These are phyloP conservation scores for Vitis riparia DNA, from an alignment of 164 flowering plant species.

Conservation along the genomic window DNA sequence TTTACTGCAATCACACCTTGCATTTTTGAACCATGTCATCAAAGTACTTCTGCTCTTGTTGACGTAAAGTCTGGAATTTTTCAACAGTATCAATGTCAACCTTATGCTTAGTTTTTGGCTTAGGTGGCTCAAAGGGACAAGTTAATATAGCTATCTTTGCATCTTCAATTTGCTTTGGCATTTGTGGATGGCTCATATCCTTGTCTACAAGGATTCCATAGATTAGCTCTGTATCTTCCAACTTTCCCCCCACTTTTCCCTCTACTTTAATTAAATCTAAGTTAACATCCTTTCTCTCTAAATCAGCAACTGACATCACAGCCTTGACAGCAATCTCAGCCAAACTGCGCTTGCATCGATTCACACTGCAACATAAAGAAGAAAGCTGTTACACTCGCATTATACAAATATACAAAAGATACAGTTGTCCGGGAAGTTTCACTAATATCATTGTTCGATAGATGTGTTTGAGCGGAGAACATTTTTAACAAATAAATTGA, in stretches of 20 bases:
- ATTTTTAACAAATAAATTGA: no score
- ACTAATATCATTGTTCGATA: not conserved
- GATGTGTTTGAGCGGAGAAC: no score
- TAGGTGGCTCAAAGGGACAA: constrained; percentile 99
- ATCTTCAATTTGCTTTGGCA: constrained; percentile 93
- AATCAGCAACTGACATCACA: constrained; percentile 96
- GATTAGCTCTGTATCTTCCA: constrained; percentile 92
- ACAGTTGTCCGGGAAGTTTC: not conserved
- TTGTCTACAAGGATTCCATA: constrained; percentile 95
- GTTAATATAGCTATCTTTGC: constrained; percentile 96
- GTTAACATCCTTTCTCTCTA: constrained; percentile 96
- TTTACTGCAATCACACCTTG: constrained; percentile 52
- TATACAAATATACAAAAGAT: not conserved
- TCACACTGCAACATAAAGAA: constrained; percentile 63
- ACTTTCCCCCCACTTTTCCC: constrained; percentile 96
- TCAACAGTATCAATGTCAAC: constrained; percentile 97
- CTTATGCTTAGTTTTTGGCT: constrained; percentile 99
- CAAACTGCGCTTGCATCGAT: constrained; percentile 85
- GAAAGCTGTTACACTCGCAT: not conserved
- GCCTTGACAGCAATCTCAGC: constrained; percentile 99
- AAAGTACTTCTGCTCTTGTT: constrained; percentile 90
- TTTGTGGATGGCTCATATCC: constrained; percentile 99
- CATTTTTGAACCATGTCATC: constrained; percentile 98
- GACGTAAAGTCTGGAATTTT: constrained; percentile 84
- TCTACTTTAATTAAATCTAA: constrained; percentile 92